A percentile compares a stretch with the other conserved stretches of the same genome.
Evolutionary conservation across 495 filamentous ascomycete species (phyloP).

Genomic region (Penicillium lividum): DNA sequence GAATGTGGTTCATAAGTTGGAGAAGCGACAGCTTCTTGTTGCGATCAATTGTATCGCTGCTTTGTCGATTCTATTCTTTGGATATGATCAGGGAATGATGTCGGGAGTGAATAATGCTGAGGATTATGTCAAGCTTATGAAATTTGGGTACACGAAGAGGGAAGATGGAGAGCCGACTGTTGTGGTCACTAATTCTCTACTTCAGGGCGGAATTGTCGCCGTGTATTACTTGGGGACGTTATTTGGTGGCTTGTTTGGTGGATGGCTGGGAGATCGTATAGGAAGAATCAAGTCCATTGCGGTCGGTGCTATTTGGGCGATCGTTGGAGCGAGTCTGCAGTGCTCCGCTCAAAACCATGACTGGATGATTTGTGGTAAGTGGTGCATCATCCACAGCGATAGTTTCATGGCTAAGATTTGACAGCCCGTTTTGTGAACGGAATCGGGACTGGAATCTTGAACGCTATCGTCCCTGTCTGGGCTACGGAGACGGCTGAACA

Average conservation of each 20-base stretch:
- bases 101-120: conserved; percentile 68
- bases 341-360: conserved; percentile 61
- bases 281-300: conserved; percentile 65
- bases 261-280: conserved; percentile 61
- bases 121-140: conserved; percentile 66
- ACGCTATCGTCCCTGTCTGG: conserved; percentile 72
- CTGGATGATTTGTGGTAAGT: conserved; percentile 70
- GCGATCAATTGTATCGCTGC: conserved; percentile 66
- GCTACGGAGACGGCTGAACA: conserved; percentile 69
- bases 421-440: conserved; percentile 64
- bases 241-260: conserved; percentile 59
- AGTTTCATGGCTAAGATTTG: conserved; percentile 6
- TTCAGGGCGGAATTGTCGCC: conserved; percentile 69
- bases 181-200: conserved; percentile 59
- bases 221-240: conserved; percentile 73
- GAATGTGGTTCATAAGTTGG: conserved; percentile 61
- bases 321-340: conserved; percentile 61
- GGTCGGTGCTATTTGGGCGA: conserved; percentile 55
- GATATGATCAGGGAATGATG: conserved; percentile 76
- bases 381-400: not conserved
- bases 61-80: conserved; percentile 61
- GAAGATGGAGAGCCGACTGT: conserved; percentile 44
- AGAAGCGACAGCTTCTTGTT: conserved; percentile 64
- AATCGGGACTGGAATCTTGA: conserved; percentile 72
- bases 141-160: conserved; percentile 60